These are phyloP conservation scores for Colletotrichum kahawae DNA, from an alignment of 2,329 filamentous ascomycete genomes.

Conservation along the genomic window DNA sequence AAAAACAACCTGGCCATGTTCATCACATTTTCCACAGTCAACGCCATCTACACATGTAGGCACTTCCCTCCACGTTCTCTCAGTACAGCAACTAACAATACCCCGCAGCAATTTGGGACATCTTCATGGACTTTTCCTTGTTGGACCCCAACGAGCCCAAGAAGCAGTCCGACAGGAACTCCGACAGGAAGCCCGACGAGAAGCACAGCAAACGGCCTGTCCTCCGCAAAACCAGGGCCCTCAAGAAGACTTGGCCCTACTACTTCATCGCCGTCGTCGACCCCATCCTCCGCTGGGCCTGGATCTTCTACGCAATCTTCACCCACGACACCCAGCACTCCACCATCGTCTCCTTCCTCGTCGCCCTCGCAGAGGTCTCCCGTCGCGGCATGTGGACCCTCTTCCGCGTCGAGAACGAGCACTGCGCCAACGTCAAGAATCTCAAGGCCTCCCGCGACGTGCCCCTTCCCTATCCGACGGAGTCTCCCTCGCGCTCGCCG, in stretches of 20 bases:
- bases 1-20: conserved; percentile 70
- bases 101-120: conserved; percentile 79
- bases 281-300: conserved; percentile 86
- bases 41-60: conserved; percentile 81
- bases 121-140: conserved; percentile 91
- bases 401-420: conserved; percentile 96
- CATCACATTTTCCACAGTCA: conserved; percentile 80
- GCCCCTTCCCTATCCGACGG: conserved; percentile 78
- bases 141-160: not conserved
- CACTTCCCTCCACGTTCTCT: too few species aligned
- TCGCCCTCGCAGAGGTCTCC: conserved; percentile 80
- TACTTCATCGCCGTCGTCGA: conserved; percentile 85
- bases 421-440: conserved; percentile 88
- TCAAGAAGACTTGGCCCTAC: conserved; percentile 82
- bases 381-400: conserved; percentile 90
- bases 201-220: not conserved
- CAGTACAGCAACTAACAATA: not conserved
- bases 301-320: conserved; percentile 93
- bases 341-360: conserved; percentile 78
- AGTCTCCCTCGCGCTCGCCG: conserved; percentile 42
- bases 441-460: conserved; percentile 91
- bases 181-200: not conserved
- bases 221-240: conserved; percentile 79
- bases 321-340: conserved; percentile 82
- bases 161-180: not conserved